Evolutionary conservation across 2,329 filamentous ascomycete genomes (phyloP), one percentile per base, ranked within the genome.

Genomic region (Neophaeococcomyces mojaviensis): DNA sequence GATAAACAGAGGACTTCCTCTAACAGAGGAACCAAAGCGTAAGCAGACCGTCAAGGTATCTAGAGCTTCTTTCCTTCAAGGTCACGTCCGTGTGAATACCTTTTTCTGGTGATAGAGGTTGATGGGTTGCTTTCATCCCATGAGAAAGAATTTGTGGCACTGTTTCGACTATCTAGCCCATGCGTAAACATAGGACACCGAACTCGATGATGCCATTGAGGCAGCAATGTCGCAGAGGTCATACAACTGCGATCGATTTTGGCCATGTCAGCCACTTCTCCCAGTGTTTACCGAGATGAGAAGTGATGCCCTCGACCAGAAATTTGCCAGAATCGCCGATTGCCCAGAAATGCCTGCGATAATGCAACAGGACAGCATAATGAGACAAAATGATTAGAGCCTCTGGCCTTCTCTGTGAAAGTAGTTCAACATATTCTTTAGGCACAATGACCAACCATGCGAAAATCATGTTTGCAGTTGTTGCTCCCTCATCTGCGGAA

Each of bases 351-450:
- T 61, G 48, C 5, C 57, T 56, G n/a, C 55, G 57, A 1, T 51
- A 49, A 50, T 70, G 62, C 15, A 69, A 42, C 3, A 69, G 47
- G 7, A 72, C 64, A 0, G 64, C 64, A 49, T 66, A 72, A 49
- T 72, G 64, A 2, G 67, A 68, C 3, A 71, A 58, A 13, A 72
- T 58, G 12, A 67, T 61, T 8, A 72, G 51, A 1, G 68, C 67
- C 47, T 71, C 67, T 0, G 68, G 66, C 15, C 58, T 54, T 15
- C 63, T 59, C 42, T 63, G 57, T 12, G 57, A 52, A 2, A 69
- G 50, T 15, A 69, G 57, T 1, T 58, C 51, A 5, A 60, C 53
- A 44, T 61, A 69, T 5, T 59, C 57, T 4, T 37, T 32, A 9
- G 49, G 48, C 22, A 35, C 24, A 2, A 18, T 46, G 15, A 52